Conservation (phyloP, 495 filamentous ascomycete genomes). For the Bryoglossum gracile region DNA sequence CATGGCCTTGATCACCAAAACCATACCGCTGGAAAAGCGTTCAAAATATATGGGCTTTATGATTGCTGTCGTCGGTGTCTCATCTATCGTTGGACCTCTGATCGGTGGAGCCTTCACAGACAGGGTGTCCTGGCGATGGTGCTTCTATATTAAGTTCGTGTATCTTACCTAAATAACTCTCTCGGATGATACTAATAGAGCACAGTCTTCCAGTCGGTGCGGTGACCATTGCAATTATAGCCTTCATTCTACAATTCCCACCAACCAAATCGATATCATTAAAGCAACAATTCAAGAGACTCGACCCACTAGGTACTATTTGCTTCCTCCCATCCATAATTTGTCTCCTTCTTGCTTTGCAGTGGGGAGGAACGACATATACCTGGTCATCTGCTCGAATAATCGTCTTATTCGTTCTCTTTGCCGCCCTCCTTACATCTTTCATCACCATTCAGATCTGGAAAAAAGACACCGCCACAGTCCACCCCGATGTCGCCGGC, state of each 20-base stretch:
- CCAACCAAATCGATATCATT: slow-evolving; percentile 21
- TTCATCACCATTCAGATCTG: slow-evolving; percentile 63
- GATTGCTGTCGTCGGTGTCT: slow-evolving; percentile 30
- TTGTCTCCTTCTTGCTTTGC: slow-evolving; percentile 37
- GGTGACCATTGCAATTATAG: slow-evolving; percentile 34
- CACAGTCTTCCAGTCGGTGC: slow-evolving; percentile 52
- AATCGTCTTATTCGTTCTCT: slow-evolving; percentile 47
- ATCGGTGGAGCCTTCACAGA: slow-evolving; percentile 61
- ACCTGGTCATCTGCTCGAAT: slow-evolving; percentile 33
- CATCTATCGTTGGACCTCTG: slow-evolving; percentile 41
- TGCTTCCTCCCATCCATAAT: slow-evolving; percentile 31
- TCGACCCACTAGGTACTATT: slow-evolving; percentile 43
- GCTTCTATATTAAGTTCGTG: slow-evolving; percentile 64
- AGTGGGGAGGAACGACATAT: slow-evolving; percentile 38
- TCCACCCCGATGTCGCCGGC: slow-evolving; percentile 64
- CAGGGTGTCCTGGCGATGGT: slow-evolving; percentile 54
- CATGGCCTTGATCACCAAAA: slow-evolving; percentile 38
- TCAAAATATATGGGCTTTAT: slow-evolving; percentile 43
- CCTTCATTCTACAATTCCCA: slow-evolving; percentile 44
- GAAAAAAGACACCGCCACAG: slow-evolving; percentile 65
- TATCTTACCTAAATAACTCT: too few relatives aligned
- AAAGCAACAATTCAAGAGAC: slow-evolving; percentile 21
- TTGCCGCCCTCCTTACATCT: slow-evolving; percentile 48
- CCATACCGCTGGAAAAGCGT: slow-evolving; percentile 36
- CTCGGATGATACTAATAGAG: too few relatives aligned